Conservation (phyloP, 2,329 filamentous ascomycete genomes). For the Sarocladium oryzae region DNA sequence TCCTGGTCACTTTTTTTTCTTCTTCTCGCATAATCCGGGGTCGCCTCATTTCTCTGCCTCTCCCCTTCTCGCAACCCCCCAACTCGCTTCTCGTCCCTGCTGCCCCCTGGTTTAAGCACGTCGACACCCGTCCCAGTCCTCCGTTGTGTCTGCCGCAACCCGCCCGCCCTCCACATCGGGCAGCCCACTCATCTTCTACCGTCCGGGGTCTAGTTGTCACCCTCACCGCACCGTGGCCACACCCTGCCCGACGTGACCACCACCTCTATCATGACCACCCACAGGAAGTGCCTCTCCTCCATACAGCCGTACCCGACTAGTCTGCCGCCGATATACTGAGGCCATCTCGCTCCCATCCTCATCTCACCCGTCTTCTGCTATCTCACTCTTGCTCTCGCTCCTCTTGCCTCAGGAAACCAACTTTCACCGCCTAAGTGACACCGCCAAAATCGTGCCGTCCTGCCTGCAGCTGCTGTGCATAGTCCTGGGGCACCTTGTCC, state of each 20-base stretch:
- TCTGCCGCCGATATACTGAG: slow-evolving; percentile 5
- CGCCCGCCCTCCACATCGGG: slow-evolving; percentile 8
- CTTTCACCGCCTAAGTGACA: neutral
- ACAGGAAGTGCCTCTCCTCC: neutral
- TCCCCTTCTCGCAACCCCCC: neutral
- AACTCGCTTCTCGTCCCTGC: neutral
- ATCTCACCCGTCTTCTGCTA: neutral
- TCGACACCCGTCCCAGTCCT: neutral
- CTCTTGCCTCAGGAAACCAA: neutral
- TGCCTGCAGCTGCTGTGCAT: slow-evolving; percentile 8
- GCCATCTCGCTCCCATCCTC: neutral
- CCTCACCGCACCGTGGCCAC: slow-evolving; percentile 7
- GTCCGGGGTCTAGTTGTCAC: slow-evolving; percentile 8
- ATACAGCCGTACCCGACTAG: slow-evolving; percentile 4
- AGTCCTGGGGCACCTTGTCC: slow-evolving; percentile 15
- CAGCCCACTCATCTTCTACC: slow-evolving; percentile 1
- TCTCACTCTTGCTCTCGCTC: neutral
- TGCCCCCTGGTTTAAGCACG: neutral
- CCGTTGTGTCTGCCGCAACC: neutral
- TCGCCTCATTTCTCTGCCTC: slow-evolving; percentile 4
- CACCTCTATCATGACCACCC: slow-evolving; percentile 8
- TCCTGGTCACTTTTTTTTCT: neutral
- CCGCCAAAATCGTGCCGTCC: neutral
- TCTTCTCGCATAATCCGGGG: neutral
- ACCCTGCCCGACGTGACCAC: slow-evolving; percentile 2